Evolutionary conservation across 164 flowering plant species (phyloP), one percentile per base, ranked within the genome.

Genomic region (Berberis thunbergii): DNA sequence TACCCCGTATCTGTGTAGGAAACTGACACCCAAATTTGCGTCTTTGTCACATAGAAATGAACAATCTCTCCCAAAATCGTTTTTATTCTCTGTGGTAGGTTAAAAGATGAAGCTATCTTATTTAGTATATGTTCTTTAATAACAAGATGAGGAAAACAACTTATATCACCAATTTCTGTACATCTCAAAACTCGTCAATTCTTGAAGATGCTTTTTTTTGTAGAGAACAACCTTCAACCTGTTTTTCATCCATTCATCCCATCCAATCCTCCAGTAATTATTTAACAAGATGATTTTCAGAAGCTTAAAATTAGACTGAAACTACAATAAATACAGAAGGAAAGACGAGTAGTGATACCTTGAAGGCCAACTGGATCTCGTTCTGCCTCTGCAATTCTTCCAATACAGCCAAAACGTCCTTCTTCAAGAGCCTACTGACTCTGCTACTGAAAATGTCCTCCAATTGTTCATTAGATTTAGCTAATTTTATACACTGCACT

Each of bases 331-430:
- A 26, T 26, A 26, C 26, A 26, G 26, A 10, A 39, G 26, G 13
- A 60, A 60, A 4, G 13, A 60, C 45, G 39, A 60, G 3, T 54
- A 61, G 42, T 39, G 61, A 6, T 71, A 85, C 90, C 93, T 80
- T 72, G 59, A 83, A 75, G 50, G 89, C 83, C 43, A 89, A 74
- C 40, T 86, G 80, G 63, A 77, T 59, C 53, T 89, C 87, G 63
- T 87, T 80, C 73, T 89, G 97, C 63, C 89, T 84, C 75, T 76
- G 82, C 65, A 89, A 64, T 74, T 87, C 97, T 11, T 71, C 68
- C 76, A 89, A 75, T 2, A 86, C 61, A 68, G 80, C 86, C 54
- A 84, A 57, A 54, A 86, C 66, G 62, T 89, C 97, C 1, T 80
- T 75, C 66, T 86, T 89, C 81, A 89, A 71, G 7, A 89, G 80